These are phyloP conservation scores for Actinidia arguta DNA, from an alignment of 179 eudicot species.

Conservation along the genomic window DNA sequence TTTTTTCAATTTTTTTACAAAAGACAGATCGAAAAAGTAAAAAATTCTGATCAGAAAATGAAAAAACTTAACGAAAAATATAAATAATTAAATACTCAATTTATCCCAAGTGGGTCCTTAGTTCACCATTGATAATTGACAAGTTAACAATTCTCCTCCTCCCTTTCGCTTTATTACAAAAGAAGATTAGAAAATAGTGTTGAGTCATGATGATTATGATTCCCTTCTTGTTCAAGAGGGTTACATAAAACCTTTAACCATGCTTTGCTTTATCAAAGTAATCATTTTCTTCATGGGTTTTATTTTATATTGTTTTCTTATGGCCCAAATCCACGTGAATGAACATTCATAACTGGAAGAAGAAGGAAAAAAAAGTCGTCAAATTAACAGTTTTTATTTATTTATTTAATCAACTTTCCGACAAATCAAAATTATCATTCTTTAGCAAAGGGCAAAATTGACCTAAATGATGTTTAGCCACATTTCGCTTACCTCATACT, in stretches of 20 bases:
- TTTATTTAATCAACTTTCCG: not conserved
- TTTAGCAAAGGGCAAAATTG: not conserved
- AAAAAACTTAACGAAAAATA: no score
- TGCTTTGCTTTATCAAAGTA: not conserved
- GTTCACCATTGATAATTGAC: no score
- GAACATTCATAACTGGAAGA: not conserved
- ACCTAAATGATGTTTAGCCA: not conserved
- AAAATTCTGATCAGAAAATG: no score
- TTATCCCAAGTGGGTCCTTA: no score
- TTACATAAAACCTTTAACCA: not conserved
- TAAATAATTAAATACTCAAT: no score
- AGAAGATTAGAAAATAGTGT: not conserved
- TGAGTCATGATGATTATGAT: constrained; percentile 5
- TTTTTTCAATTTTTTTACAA: no score
- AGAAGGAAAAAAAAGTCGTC: constrained; percentile 1
- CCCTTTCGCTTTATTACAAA: not conserved
- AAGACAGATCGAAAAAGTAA: no score
- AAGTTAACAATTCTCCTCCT: no score
- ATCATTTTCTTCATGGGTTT: constrained; percentile 3
- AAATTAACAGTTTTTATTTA: constrained; percentile 17
- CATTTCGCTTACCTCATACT: not conserved
- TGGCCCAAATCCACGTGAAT: constrained; percentile 20
- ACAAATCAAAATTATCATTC: not conserved
- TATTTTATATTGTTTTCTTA: not conserved
- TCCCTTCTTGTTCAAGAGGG: constrained; percentile 6